Percentiles rank a stretch among this genome's conserved stretches.
Evolutionary conservation across 2,329 filamentous ascomycete genomes (phyloP).

Genomic region (Aspergillus melleus): DNA sequence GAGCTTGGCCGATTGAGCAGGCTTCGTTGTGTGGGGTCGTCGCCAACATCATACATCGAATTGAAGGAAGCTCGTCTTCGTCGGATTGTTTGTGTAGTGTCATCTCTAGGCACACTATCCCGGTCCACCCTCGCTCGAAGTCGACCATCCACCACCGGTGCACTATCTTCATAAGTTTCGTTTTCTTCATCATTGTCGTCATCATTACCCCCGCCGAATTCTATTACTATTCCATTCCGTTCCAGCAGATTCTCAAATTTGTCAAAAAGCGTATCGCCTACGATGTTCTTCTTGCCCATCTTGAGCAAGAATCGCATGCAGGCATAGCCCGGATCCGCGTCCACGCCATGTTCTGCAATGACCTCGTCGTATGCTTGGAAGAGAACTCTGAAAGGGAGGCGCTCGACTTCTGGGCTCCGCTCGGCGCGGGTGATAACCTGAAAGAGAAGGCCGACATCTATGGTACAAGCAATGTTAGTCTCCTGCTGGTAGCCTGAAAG

Average conservation of each 20-base stretch:
- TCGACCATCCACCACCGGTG: conserved; percentile 24
- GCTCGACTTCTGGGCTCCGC: conserved; percentile 62
- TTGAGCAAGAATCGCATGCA: conserved; percentile 78
- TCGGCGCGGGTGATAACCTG: conserved; percentile 73
- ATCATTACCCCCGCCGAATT: conserved; percentile 51
- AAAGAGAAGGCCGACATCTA: conserved; percentile 78
- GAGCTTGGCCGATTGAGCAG: conserved; percentile 41
- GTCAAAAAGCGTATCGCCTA: conserved; percentile 61
- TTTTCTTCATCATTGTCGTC: conserved; percentile 28
- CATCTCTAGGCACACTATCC: conserved; percentile 22
- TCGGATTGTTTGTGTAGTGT: conserved; percentile 31
- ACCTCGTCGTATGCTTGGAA: conserved; percentile 79
- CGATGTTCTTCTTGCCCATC: conserved; percentile 63
- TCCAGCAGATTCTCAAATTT: conserved; percentile 69
- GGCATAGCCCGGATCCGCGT: conserved; percentile 71
- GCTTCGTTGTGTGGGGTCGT: conserved; percentile 51
- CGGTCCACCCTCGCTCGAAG: conserved; percentile 20
- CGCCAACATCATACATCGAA: conserved; percentile 51
- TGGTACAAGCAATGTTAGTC: neutral
- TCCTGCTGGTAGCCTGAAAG: neutral
- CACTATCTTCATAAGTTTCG: conserved; percentile 27
- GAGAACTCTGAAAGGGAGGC: conserved; percentile 71
- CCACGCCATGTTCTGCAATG: conserved; percentile 67
- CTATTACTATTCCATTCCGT: conserved; percentile 70
- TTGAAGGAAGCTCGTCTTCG: conserved; percentile 57